Evolutionary conservation across 495 filamentous ascomycete species (phyloP), one percentile per base, ranked within the genome.

Genomic region (Aspergillus conjunctus): DNA sequence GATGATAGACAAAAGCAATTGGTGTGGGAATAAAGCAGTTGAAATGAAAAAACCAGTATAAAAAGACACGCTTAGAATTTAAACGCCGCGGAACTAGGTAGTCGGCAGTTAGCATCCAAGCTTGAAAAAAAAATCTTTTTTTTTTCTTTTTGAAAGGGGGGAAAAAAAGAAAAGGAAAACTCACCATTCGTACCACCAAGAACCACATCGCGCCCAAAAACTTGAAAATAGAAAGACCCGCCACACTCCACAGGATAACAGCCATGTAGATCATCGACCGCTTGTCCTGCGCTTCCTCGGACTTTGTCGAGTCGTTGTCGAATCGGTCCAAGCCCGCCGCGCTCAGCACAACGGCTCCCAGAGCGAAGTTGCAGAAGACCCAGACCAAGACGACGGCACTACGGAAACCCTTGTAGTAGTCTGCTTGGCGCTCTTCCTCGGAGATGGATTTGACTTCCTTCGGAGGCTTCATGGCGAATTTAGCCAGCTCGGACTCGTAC

Each of bases 331-430:
- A 68, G 7, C 95, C 95, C 21, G 87, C 95, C 1, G 89, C 85
- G 62, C 87, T 90, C 58, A 98, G 75, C 44, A 99, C 92, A n/a
- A 93, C 84, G 1, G 94, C 94, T 4, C 81, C 83, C 6, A 99
- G 87, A 10, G 86, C 92, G 68, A 98, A 90, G 74, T 99, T 99
- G 65, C 86, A 93, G 68, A 97, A 92, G 77, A 99, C 94, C 95
- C 95, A 99, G 57, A 88, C 83, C 53, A 99, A 79, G 56, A 99
- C 95, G 66, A 96, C 92, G 14, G 90, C 83, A 56, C 89, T 92
- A 50, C 95, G 84, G 71, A 99, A 96, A 44, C 93, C 94, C 68
- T 93, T 92, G 81, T 99, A 99, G 71, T 98, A 99, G 72, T 98
- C 94, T 77, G 96, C 92, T 76, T 99, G 94, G 66, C 88, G 89